Evolutionary conservation across 768 basidiomycete genomes (phyloP), one percentile per base, ranked within the genome.

Genomic region (Tylopilus intermedius): DNA sequence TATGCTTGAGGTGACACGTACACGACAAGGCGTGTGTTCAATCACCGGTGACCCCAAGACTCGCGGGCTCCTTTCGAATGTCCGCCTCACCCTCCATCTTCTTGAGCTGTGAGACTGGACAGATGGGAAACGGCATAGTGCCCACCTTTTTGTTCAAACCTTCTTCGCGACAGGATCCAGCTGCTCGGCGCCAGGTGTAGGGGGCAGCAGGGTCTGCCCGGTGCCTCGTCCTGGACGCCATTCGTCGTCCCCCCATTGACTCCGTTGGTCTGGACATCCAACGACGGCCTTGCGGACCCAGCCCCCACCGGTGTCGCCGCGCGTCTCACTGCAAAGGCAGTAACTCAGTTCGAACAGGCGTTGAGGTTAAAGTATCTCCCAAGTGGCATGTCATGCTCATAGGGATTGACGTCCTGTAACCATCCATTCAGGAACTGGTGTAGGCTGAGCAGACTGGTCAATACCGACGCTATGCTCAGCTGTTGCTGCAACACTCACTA

Each of bases 41-140:
- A 29, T 62, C 41, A 69, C 27, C 55, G 3, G 58, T 22, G 33
- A 63, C n/a, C 41, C 58, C 67, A 4, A 77, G 66, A 24, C 61
- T 58, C 10, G 75, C 67, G 44, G 96, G 81, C 73, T 96, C 94
- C 65, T 82, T 83, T 62, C 83, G 75, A 63, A 97, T 91, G 55
- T 88, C 88, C 8, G 67, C 79, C 70, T 96, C 94, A 9, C 86
- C 85, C 39, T 96, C 94, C 62, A 98, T 95, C 81, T 99, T 99
- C 81, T 88, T 90, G 60, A 95, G 74, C 71, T 99, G 95, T n/a
- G n/a, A 32, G 30, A 24, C 24, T 4, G 6, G 22, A 40, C 9
- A 9, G 14, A n/a, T 2, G 21, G 15, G 24, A 40, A 37, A 37
- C 18, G 22, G 53, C 24, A 45, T 40, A 18, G 29, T 15, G 2